Evolutionary conservation across 2,329 filamentous ascomycete species (phyloP).

Genomic region (Trichoderma gracile): DNA sequence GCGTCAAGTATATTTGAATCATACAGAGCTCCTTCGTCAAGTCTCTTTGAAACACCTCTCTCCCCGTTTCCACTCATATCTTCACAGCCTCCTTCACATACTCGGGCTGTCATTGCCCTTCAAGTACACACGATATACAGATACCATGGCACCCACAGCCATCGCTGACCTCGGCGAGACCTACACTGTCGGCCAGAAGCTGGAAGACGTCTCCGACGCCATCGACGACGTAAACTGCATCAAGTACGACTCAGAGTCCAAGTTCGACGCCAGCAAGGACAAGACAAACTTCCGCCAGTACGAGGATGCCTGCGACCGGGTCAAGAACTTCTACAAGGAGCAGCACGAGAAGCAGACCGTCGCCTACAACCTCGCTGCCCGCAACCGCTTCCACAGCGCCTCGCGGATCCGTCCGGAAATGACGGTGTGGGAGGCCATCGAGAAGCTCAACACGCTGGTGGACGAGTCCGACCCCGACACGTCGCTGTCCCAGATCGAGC

Average conservation of each 20-base stretch:
- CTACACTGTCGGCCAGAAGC: conserved; percentile 34
- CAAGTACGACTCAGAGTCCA: conserved; percentile 54
- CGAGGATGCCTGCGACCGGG: conserved; percentile 76
- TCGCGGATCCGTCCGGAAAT: conserved; percentile 66
- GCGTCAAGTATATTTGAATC: too few relatives aligned
- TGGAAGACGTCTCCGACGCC: conserved; percentile 53
- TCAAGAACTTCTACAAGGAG: conserved; percentile 82
- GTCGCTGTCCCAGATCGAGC: conserved; percentile 82
- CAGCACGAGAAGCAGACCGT: conserved; percentile 73
- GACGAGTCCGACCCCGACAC: conserved; percentile 93
- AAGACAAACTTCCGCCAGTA: conserved; percentile 82
- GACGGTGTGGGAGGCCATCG: conserved; percentile 88
- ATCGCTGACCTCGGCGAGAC: conserved; percentile 24
- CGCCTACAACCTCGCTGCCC: conserved; percentile 80
- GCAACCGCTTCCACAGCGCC: conserved; percentile 58
- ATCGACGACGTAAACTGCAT: conserved; percentile 56
- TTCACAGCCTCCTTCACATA: too few relatives aligned
- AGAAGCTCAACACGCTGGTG: conserved; percentile 87
- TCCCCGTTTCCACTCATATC: too few relatives aligned
- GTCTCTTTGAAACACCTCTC: too few relatives aligned
- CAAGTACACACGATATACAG: neutral
- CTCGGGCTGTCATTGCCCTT: neutral
- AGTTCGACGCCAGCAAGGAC: conserved; percentile 75
- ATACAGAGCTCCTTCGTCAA: too few relatives aligned
- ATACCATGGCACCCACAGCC: conserved; percentile 35